Conservation (phyloP, 495 filamentous ascomycete species). For the Usnea hakonensis region DNA sequence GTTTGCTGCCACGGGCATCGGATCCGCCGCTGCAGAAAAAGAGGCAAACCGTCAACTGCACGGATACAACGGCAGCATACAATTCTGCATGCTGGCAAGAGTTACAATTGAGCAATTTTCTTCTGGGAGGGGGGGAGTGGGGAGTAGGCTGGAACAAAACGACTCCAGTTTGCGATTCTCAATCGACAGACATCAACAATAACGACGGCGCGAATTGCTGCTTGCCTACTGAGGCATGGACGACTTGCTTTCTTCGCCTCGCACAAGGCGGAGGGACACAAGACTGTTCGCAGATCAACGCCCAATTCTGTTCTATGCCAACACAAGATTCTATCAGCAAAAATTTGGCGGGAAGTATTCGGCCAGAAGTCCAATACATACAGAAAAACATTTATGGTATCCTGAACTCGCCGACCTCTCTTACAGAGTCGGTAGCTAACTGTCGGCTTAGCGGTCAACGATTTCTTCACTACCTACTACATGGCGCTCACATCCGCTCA, state of each 20-base stretch:
- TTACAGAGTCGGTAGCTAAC: not conserved
- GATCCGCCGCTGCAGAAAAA: not conserved
- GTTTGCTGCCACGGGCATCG: not conserved
- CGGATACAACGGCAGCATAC: constrained; percentile 13
- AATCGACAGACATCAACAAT: not conserved
- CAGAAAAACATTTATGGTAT: constrained; percentile 20
- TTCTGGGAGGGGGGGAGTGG: constrained; percentile 6
- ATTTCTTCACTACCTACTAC: constrained; percentile 21
- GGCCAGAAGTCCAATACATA: constrained; percentile 16
- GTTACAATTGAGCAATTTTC: constrained; percentile 13
- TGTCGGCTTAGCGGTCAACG: constrained; percentile 16
- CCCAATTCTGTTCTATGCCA: constrained; percentile 11
- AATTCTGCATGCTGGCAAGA: constrained; percentile 15
- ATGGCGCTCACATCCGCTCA: constrained; percentile 7
- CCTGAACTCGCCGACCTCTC: no score
- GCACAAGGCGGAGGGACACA: constrained; percentile 2
- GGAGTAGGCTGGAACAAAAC: constrained; percentile 15
- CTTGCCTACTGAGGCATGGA: constrained; percentile 9
- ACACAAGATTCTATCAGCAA: not conserved
- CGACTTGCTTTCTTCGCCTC: constrained; percentile 20
- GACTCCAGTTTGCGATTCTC: not conserved
- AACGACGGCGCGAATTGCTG: constrained; percentile 18
- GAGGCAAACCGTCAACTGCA: constrained; percentile 19
- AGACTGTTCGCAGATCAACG: constrained; percentile 17
- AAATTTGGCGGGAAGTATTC: not conserved